Conservation (phyloP, 2,329 filamentous ascomycete species). For the Penicillium sp. region DNA sequence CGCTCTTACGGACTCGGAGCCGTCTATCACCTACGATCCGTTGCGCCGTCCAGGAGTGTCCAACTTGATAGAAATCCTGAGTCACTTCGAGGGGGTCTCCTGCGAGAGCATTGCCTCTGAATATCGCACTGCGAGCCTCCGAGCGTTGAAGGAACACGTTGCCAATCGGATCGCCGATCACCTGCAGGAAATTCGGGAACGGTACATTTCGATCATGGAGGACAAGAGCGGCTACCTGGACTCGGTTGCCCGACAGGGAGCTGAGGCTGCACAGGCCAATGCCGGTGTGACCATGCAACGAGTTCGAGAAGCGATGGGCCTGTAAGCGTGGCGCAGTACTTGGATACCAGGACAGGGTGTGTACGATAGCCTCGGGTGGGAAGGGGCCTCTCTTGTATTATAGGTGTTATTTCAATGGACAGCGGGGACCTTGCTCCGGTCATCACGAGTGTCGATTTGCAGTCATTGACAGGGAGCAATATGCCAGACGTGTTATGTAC, state of each 20-base stretch:
- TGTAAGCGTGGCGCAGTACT: conserved; percentile 16
- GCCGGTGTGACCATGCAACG: conserved; percentile 32
- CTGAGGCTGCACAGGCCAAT: conserved; percentile 31
- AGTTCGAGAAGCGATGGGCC: conserved; percentile 32
- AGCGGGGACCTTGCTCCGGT: background rate
- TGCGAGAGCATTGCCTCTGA: conserved; percentile 50
- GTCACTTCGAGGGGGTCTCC: conserved; percentile 57
- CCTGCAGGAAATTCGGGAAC: conserved; percentile 36
- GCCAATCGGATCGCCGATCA: conserved; percentile 44
- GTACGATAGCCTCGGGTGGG: background rate
- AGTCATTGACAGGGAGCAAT: background rate
- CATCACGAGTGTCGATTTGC: background rate
- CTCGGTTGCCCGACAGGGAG: conserved; percentile 31
- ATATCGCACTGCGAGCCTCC: conserved; percentile 49
- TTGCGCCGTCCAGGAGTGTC: conserved; percentile 72
- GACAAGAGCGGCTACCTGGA: conserved; percentile 31
- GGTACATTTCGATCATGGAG: conserved; percentile 30
- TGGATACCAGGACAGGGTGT: background rate
- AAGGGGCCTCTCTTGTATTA: background rate
- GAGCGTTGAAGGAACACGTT: conserved; percentile 63
- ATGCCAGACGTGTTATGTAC: no score
- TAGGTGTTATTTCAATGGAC: background rate
- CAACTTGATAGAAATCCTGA: conserved; percentile 80
- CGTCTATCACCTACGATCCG: conserved; percentile 71
- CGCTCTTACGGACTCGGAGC: conserved; percentile 73